These are phyloP conservation scores for Amphirosellinia nigrospora DNA, from an alignment of 495 filamentous ascomycete genomes.

Conservation along the genomic window DNA sequence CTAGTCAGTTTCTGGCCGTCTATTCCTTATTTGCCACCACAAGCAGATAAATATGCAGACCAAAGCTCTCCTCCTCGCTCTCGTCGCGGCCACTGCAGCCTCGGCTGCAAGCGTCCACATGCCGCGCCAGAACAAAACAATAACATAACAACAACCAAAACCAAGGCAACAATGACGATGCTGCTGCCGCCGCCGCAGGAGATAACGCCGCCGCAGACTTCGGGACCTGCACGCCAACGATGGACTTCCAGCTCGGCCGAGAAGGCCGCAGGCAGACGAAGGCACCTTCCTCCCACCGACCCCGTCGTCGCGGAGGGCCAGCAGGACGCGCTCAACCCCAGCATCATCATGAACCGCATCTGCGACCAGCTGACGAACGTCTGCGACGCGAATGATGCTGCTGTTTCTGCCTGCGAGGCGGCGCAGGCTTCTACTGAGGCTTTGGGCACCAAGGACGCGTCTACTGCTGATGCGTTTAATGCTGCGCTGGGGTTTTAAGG, in stretches of 20 bases:
- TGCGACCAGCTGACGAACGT: slow-evolving; percentile 62
- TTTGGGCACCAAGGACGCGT: slow-evolving; percentile 41
- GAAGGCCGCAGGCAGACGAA: slow-evolving; percentile 48
- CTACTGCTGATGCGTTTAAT: slow-evolving; percentile 49
- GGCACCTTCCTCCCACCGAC: slow-evolving; percentile 60
- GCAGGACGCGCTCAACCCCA: slow-evolving; percentile 56
- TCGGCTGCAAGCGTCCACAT: neutral
- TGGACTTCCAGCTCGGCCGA: slow-evolving; percentile 56
- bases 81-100: slow-evolving; percentile 34
- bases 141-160: neutral
- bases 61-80: slow-evolving; percentile 37
- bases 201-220: slow-evolving; percentile 44
- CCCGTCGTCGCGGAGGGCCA: slow-evolving; percentile 54
- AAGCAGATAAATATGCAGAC: slow-evolving; percentile 36
- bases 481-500: slow-evolving; percentile 41
- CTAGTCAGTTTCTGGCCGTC: neutral
- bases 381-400: slow-evolving; percentile 60
- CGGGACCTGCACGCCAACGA: slow-evolving; percentile 57
- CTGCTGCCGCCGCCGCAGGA: neutral
- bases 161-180: neutral
- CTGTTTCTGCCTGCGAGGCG: slow-evolving; percentile 50
- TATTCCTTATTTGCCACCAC: neutral
- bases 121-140: slow-evolving; percentile 12
- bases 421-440: slow-evolving; percentile 49
- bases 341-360: slow-evolving; percentile 67